Evolutionary conservation across 441 rosid genomes (phyloP), one percentile per base, ranked within the genome.

Genomic region (Sinapis alba): DNA sequence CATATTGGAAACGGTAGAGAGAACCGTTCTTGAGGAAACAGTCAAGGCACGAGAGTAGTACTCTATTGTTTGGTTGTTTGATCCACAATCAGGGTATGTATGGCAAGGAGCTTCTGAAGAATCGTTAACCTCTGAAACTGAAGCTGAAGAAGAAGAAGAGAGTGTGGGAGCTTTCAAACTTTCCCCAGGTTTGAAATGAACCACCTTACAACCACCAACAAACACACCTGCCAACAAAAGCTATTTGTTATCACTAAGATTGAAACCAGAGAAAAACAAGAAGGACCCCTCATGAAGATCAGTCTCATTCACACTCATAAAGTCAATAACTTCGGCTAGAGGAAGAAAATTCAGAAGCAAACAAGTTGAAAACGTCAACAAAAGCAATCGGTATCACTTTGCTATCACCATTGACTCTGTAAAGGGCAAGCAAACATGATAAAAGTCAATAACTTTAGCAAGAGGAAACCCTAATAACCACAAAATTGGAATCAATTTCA

Each of bases 121-220:
- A 54, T 41, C 71, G 43, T 56, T 7, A 76, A 56, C 4, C 21
- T 63, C 71, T 41, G 62, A 71, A 79, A 89, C 53, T 10, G 83
- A 85, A 13, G 86, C 69, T 68, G 71, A 43, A 20, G 66, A 27
- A 0, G 80, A 56, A 43, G 80, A 16, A 34, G 9, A 28, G 64
- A 34, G 61, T 28, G 62, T 26, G 20, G 56, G 82, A 82, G 74
- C 61, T 57, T 61, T 10, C 24, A 32, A 18, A 59, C 65, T 84
- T 6, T 65, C 79, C 79, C 86, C 88, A 43, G 96, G 97, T 74
- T 87, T 86, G 79, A 95, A 95, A 69, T 93, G 99, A 71, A 95
- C 98, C 67, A 95, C 93, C 83, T 95, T 95, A 89, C 92, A 87
- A 78, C 98, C 98, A 59, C 99, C 99, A 13, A 95, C 98, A 81